Conservation (phyloP, 495 filamentous ascomycete species). For the Tuber magnatum region DNA sequence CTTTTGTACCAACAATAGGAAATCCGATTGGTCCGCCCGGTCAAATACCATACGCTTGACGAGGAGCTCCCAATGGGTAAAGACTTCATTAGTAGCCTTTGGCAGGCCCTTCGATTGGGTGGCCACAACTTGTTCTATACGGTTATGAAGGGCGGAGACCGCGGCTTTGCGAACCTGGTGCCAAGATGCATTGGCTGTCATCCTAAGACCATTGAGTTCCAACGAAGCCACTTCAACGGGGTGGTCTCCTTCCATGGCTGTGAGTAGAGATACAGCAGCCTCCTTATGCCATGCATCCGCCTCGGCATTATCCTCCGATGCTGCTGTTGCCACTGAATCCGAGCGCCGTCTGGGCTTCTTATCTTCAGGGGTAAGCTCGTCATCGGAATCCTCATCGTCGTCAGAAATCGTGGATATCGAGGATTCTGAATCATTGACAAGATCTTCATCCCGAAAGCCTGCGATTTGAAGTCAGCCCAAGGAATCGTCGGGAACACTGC, state of each 20-base stretch:
- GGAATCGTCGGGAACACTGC: constrained; percentile 16
- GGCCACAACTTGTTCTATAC: constrained; percentile 64
- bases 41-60: constrained; percentile 46
- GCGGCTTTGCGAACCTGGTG: constrained; percentile 79
- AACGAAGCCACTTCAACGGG: constrained; percentile 79
- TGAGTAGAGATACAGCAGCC: constrained; percentile 73
- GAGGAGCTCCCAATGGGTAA: constrained; percentile 49
- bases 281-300: constrained; percentile 75
- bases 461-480: constrained; percentile 43
- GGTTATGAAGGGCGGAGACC: constrained; percentile 73
- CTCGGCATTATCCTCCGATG: constrained; percentile 55
- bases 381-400: constrained; percentile 41
- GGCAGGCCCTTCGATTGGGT: constrained; percentile 46
- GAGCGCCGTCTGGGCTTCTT: constrained; percentile 21
- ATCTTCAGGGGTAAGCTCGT: constrained; percentile 30
- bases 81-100: constrained; percentile 47
- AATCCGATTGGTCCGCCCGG: constrained; percentile 75
- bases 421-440: constrained; percentile 62
- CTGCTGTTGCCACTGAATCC: constrained; percentile 35
- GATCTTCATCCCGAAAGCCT: constrained; percentile 59
- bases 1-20: constrained; percentile 70
- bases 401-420: constrained; percentile 67
- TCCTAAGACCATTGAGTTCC: constrained; percentile 80
- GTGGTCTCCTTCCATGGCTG: constrained; percentile 65
- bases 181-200: constrained; percentile 83